Base-by-base conservation (phyloP, 2,329 filamentous ascomycete species). In the Phaeosphaeriaceae sp. region DNA sequence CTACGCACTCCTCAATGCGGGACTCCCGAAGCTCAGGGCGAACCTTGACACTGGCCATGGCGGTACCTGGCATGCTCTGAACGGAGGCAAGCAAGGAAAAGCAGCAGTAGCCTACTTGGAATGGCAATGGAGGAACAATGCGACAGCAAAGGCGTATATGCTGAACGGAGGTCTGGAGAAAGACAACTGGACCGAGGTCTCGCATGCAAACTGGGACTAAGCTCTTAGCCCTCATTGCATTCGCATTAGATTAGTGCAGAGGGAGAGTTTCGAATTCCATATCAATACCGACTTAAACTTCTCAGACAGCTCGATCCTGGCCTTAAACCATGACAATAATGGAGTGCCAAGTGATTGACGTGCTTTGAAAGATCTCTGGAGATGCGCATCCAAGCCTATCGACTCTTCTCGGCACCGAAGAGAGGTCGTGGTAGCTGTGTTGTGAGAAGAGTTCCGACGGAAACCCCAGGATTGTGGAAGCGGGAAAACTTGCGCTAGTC, bases 1-100 rank as follows among this genome's bases (percentile, higher is more conserved):
- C 40, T 68, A 65, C 48, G 54, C 59, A 0, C 44, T 61, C 9
- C 53, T 70, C 13, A 59, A 62, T 19, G 44, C 58, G 24, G 60
- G 62, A 3, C 57, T 65, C 19, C 62, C 64, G 10, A 67, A 65
- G 57, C 56, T 67, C 19, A 54, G 56, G 20, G 61, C 54, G 6
- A 68, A 67, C 47, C 62, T 67, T 15, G 64, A 68, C 40, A 67
- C 66, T 33, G 67, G 66, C 15, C 66, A 68, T 46, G 62, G 56
- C 15, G 63, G 67, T 19, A 70, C 66, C 2, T 66, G 54, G 44
- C 48, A 47, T n/a, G 67, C 66, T 20, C 64, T 60, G 0, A 66
- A 67, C 46, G 66, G 64, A 11, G 65, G 65, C 20, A 67, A 70
- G 51, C 57, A 61, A 24, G 66, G 66, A 13, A 70, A 67, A 33